Base-by-base conservation (phyloP, 257 asterid species). In the Cordia subcordata region DNA sequence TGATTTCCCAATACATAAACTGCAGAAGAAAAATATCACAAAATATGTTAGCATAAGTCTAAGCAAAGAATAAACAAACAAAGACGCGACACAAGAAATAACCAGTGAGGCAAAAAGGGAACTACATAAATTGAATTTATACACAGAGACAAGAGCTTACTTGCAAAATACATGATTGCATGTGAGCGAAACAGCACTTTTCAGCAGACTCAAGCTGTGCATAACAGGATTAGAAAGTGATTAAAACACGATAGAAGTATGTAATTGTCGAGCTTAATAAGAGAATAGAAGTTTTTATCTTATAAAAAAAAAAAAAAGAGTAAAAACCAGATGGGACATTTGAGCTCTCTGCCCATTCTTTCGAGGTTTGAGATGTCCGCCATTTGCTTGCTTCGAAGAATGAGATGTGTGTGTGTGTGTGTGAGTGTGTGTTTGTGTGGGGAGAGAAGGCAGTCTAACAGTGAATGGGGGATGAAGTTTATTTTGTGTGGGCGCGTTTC, bases 151-250 rank as follows among this genome's bases (percentile, higher is more conserved):
- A 39, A 17, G 40, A 27, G 37, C 92, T 78, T 79, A 92, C 98
- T 74, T 75, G 98, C 98, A 92, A 62, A 92, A 92, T 27, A 75
- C 95, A 60, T 92, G 98, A 84, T 92, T 92, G 80, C 96, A 92
- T 49, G 88, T 74, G 66, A 88, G 94, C 17, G 96, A 82, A 72
- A 84, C 85, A 8, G 98, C 81, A n/a, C 82, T 75, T 75, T 78
- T 68, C 74, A 92, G 66, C 11, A 92, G 88, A 66, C 98, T 84
- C 87, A 92, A 86, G 69, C 98, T 92, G 88, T 53, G 19, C 57
- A 55, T 27, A 59, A 68, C 39, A 50, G 4, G n/a, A n/a, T n/a
- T n/a, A n/a, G n/a, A n/a, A n/a, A n/a, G n/a, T n/a, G n/a, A n/a
- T n/a, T n/a, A n/a, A n/a, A n/a, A n/a, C n/a, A n/a, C n/a, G n/a